These are phyloP conservation scores for Aspergillus awamori DNA, from an alignment of 2,329 filamentous ascomycete species.

Conservation along the genomic window DNA sequence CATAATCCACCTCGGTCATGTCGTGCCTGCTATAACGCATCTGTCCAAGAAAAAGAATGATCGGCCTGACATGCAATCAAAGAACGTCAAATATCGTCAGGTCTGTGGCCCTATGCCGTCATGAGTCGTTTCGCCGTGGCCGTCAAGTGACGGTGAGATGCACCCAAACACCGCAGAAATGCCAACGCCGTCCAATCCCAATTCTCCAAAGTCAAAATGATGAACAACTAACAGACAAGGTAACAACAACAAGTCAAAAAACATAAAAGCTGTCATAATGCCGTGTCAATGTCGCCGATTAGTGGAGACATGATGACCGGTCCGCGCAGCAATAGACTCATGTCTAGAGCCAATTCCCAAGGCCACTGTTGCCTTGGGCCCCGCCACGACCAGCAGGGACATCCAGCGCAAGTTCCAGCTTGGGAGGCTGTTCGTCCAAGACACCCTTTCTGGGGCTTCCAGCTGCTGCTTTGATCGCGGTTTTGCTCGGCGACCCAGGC, in stretches of 20 bases:
- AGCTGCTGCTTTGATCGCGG: slow-evolving; percentile 48
- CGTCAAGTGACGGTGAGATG: slow-evolving; percentile 22
- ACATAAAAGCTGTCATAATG: slow-evolving; percentile 8
- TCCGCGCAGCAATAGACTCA: neutral
- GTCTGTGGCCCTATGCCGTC: slow-evolving; percentile 26
- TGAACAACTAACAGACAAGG: slow-evolving; percentile 12
- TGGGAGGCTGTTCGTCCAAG: slow-evolving; percentile 58
- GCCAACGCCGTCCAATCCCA: slow-evolving; percentile 24
- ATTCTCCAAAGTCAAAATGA: slow-evolving; percentile 12
- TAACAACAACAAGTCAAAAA: slow-evolving; percentile 17
- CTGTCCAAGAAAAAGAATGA: slow-evolving; percentile 16
- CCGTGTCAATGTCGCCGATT: neutral
- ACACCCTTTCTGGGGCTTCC: slow-evolving; percentile 50
- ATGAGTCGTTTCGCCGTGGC: slow-evolving; percentile 30
- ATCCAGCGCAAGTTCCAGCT: slow-evolving; percentile 56
- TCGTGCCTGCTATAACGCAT: slow-evolving; percentile 17
- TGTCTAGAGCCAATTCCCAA: slow-evolving; percentile 43
- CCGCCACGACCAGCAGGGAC: slow-evolving; percentile 27
- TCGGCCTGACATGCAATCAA: slow-evolving; percentile 18
- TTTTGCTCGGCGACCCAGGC: slow-evolving; percentile 46
- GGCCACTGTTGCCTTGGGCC: slow-evolving; percentile 30
- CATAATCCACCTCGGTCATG: slow-evolving; percentile 19
- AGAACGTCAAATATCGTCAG: slow-evolving; percentile 19
- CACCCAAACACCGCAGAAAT: slow-evolving; percentile 27
- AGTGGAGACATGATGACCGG: neutral